A percentile compares a stretch with the other conserved stretches of the same genome.
phyloP scores from a whole-genome alignment of 495 filamentous ascomycete species.

The Aspergillus campestris region DNA sequence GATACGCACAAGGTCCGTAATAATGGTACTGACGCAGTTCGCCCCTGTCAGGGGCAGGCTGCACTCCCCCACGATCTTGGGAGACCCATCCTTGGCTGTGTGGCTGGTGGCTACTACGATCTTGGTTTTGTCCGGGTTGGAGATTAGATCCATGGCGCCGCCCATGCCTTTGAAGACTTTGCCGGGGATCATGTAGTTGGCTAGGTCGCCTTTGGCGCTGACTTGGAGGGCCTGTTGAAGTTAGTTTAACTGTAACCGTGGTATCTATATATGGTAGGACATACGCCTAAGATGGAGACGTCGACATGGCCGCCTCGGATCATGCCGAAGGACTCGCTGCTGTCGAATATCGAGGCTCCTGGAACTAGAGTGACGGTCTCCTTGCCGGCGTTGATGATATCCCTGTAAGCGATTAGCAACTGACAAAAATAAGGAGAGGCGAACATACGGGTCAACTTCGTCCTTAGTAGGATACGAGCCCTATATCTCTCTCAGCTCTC shows the following conservation, averaged over 20 bases:
- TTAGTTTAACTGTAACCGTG: neutral
- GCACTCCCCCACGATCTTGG: constrained; percentile 83
- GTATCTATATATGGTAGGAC: constrained; percentile 2
- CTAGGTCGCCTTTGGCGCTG: constrained; percentile 69
- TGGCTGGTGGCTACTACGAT: constrained; percentile 92
- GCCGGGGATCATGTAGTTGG: constrained; percentile 88
- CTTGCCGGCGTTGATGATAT: constrained; percentile 91
- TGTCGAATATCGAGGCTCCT: constrained; percentile 76
- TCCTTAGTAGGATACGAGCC: constrained; percentile 76
- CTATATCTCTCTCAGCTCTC: constrained; percentile 20
- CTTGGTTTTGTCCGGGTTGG: constrained; percentile 75
- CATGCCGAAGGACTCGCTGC: constrained; percentile 89
- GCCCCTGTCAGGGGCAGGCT: constrained; percentile 79
- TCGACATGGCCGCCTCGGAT: constrained; percentile 81
- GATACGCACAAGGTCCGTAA: constrained; percentile 72
- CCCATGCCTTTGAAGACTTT: constrained; percentile 90
- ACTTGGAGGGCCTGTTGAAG: constrained; percentile 67
- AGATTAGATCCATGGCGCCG: constrained; percentile 92
- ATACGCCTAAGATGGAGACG: constrained; percentile 73
- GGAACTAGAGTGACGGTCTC: constrained; percentile 81
- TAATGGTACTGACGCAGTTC: constrained; percentile 79
- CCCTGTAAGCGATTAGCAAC: constrained; percentile 23
- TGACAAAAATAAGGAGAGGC: neutral
- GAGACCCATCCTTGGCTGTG: constrained; percentile 76
- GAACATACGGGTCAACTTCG: constrained; percentile 57